Evolutionary conservation across 225 moss, liverwort and hornwort species (phyloP), one percentile per base, ranked within the genome.

Genomic region (Pseudoscleropodium purum): DNA sequence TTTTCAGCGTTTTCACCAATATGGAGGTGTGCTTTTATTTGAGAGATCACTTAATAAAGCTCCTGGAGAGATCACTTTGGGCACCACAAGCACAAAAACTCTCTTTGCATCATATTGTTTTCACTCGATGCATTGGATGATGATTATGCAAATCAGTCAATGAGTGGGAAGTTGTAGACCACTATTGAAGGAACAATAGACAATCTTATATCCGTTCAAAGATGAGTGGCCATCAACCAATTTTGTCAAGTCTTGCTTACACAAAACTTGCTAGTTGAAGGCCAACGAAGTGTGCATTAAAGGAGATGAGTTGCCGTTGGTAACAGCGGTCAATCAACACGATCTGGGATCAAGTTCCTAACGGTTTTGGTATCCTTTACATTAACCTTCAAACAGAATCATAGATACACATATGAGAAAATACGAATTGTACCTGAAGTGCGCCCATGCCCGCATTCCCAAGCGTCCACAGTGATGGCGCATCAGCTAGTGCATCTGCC

Each of bases 381-480:
- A 36, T 43, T 57, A 21, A 86, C 29, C 19, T 77, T 56, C 33
- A 69, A 56, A 69, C 36, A 51, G 16, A 85, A 25, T 69, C n/a
- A 65, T 9, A 24, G n/a, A 73, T 52, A 34, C 10, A 29, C 15
- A 16, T 21, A 47, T 34, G 34, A 47, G 47, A 33, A 47, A 66
- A 37, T 25, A 64, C 25, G 17, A 66, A 66, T 66, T 26, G 60
- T 81, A 60, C 80, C 80, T 81, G 80, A 60, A 81, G 80, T 81
- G 80, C 80, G 19, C 60, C 60, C 80, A 98, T 96, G 86, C 98
- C 98, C 83, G 96, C 98, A 88, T 98, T 98, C 13, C 98, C 98
- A 59, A 98, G 96, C 83, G 95, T 96, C 97, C 97, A 98, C 19
- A 98, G 82, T n/a, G 97, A 98, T 43, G 98, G 98, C 10, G 98